Evolutionary conservation across 2,329 filamentous ascomycete genomes (phyloP).

Genomic region (Pestalotiopsis sp.): DNA sequence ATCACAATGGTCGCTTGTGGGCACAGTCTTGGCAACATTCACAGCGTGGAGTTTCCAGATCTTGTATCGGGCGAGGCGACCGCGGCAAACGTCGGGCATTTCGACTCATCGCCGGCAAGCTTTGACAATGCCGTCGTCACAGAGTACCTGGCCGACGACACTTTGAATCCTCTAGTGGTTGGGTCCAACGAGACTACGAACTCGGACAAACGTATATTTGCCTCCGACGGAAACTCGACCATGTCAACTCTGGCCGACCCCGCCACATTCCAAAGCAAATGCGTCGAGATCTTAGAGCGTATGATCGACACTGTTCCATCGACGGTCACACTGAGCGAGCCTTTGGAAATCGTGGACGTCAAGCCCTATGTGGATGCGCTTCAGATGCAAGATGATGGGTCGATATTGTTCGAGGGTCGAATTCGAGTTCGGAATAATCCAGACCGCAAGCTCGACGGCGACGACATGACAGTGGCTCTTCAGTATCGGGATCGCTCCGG

Average conservation of each 20-base stretch:
- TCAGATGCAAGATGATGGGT: constrained; percentile 27
- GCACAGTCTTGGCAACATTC: no score
- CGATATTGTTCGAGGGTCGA: constrained; percentile 26
- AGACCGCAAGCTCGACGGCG: neutral
- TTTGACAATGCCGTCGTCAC: constrained; percentile 48
- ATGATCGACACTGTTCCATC: constrained; percentile 39
- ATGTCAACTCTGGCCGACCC: constrained; percentile 40
- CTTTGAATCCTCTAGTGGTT: constrained; percentile 44
- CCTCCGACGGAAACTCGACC: constrained; percentile 44
- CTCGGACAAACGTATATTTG: constrained; percentile 47
- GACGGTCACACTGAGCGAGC: constrained; percentile 29
- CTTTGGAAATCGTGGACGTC: constrained; percentile 30
- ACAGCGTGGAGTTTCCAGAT: no score
- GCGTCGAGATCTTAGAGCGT: constrained; percentile 30
- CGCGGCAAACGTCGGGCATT: constrained; percentile 37
- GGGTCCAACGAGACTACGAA: constrained; percentile 37
- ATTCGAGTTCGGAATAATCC: constrained; percentile 24
- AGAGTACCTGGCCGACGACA: constrained; percentile 43
- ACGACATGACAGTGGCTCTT: neutral
- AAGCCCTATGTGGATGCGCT: constrained; percentile 33
- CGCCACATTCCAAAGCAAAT: constrained; percentile 37
- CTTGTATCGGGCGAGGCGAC: no score
- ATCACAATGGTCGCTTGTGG: no score
- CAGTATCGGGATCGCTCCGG: neutral
- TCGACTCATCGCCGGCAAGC: constrained; percentile 16